Evolutionary conservation across 345 rosid species (phyloP).

Genomic region (Ceriops tagal): DNA sequence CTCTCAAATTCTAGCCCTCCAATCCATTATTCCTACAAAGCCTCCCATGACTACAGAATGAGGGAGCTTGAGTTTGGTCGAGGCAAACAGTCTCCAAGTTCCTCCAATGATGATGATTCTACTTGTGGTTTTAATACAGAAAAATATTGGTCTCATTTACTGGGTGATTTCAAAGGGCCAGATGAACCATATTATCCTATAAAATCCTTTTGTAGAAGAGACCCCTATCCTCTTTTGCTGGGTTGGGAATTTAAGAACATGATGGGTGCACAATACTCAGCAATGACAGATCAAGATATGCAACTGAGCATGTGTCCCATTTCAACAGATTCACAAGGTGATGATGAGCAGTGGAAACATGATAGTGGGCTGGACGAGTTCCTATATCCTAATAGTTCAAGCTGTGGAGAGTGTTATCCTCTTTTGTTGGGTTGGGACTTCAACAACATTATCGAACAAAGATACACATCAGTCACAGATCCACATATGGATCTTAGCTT

Average conservation of each 20-base stretch:
- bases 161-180: conserved; percentile 20
- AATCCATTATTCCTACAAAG: conserved; percentile 20
- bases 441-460: too few relatives aligned
- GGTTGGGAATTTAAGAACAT: conserved; percentile 41
- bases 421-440: too few relatives aligned
- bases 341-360: conserved; percentile 26
- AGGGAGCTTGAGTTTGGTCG: conserved; percentile 26
- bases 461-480: too few relatives aligned
- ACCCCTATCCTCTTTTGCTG: conserved; percentile 32
- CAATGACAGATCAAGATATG: conserved; percentile 21
- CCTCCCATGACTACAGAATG: conserved; percentile 27
- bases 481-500: too few relatives aligned
- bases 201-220: conserved; percentile 14
- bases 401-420: too few relatives aligned
- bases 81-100: conserved; percentile 16
- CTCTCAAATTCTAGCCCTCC: conserved; percentile 30
- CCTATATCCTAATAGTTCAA: too few relatives aligned
- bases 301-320: conserved; percentile 34
- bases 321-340: conserved; percentile 18
- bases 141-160: conserved; percentile 29
- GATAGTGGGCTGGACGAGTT: conserved; percentile 19
- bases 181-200: conserved; percentile 18
- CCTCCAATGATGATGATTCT: conserved; percentile 22
- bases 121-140: conserved; percentile 26
- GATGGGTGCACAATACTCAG: conserved; percentile 31